Conservation (phyloP, 768 basidiomycete species). For the Boletus rubroflammeus region DNA sequence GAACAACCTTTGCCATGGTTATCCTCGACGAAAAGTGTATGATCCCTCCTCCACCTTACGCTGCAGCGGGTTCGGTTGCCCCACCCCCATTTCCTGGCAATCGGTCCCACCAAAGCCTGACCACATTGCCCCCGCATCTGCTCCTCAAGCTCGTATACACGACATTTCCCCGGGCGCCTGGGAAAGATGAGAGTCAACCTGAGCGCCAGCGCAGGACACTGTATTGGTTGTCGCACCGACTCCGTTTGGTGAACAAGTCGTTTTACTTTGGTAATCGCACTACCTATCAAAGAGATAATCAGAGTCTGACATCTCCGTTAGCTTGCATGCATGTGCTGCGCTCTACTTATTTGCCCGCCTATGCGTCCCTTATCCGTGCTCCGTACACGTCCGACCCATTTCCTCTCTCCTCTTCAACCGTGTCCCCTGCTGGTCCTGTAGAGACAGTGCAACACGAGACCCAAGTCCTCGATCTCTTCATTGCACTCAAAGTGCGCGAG, state of each 20-base stretch:
- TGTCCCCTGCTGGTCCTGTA: slow-evolving; percentile 27
- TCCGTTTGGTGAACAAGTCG: slow-evolving; percentile 62
- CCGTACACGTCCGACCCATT: slow-evolving; percentile 82
- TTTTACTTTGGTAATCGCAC: slow-evolving; percentile 56
- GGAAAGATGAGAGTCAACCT: slow-evolving; percentile 37
- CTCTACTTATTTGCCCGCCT: slow-evolving; percentile 67
- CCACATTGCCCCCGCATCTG: slow-evolving; percentile 54
- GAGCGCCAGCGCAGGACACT: slow-evolving; percentile 63
- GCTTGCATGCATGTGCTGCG: slow-evolving; percentile 82
- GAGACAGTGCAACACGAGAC: slow-evolving; percentile 69
- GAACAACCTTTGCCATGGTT: slow-evolving; percentile 34
- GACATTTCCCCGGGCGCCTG: slow-evolving; percentile 52
- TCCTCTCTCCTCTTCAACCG: slow-evolving; percentile 41
- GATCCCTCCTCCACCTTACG: slow-evolving; percentile 38
- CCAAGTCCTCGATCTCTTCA: slow-evolving; percentile 69
- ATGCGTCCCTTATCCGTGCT: slow-evolving; percentile 54
- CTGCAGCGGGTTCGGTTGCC: slow-evolving; percentile 15
- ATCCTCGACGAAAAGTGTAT: slow-evolving; percentile 43
- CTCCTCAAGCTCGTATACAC: slow-evolving; percentile 66
- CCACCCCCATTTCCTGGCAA: slow-evolving; percentile 37
- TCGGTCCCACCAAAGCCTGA: slow-evolving; percentile 19
- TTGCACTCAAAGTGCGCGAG: slow-evolving; percentile 74
- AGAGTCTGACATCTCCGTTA: slow-evolving; percentile 19
- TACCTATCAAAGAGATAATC: background rate
- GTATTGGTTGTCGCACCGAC: slow-evolving; percentile 62